Conservation (phyloP, 305 asterid species). For the Solanum hybrid region DNA sequence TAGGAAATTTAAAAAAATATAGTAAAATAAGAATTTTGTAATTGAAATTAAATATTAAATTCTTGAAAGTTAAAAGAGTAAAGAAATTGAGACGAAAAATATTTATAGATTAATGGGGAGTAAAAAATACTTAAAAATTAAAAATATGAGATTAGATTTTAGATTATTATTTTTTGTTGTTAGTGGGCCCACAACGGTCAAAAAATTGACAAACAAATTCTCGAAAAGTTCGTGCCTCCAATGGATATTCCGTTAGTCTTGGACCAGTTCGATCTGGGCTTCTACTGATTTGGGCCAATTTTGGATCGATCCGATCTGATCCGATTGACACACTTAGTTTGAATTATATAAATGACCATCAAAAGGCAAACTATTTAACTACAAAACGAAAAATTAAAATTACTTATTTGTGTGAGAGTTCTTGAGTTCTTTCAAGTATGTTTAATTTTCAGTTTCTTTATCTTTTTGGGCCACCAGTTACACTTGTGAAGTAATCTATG, state of each 20-base stretch:
- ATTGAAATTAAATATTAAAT: not conserved
- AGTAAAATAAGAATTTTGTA: not conserved
- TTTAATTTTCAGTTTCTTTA: not conserved
- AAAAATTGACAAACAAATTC: not conserved
- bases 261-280: not conserved
- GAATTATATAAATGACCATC: not conserved
- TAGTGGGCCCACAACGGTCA: not conserved
- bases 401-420: not conserved
- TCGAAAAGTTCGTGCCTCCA: not conserved
- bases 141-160: not conserved
- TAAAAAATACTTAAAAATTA: too few species aligned
- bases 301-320: not conserved
- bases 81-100: not conserved
- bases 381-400: too few species aligned
- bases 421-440: not conserved
- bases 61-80: not conserved
- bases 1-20: not conserved
- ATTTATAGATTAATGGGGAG: not conserved
- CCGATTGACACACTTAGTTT: not conserved
- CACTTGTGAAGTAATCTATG: not conserved
- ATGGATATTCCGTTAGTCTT: not conserved
- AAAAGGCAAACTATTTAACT: not conserved
- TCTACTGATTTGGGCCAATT: not conserved
- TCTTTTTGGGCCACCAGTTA: not conserved
- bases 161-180: not conserved